Evolutionary conservation across 1,139 yeast species (phyloP).

Genomic region (Protomyces arabidopsidicola): DNA sequence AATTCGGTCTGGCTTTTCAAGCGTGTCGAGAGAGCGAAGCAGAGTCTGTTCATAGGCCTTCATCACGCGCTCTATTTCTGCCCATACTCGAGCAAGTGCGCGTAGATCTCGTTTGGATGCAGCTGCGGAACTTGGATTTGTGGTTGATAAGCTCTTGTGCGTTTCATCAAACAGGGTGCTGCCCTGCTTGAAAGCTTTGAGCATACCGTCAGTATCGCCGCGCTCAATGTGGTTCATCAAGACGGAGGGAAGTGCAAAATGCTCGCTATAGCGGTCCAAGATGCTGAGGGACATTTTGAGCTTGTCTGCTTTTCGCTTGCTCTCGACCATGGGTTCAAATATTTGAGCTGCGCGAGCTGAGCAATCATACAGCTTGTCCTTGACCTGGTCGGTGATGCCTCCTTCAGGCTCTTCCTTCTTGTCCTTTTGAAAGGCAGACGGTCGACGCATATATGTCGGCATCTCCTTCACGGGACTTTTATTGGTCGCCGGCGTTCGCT

Average conservation of each 20-base stretch:
- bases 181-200: slow-evolving; percentile 66
- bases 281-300: slow-evolving; percentile 58
- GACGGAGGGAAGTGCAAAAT: slow-evolving; percentile 68
- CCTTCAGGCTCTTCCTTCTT: slow-evolving; percentile 41
- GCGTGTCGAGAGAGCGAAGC: slow-evolving; percentile 51
- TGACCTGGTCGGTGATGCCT: slow-evolving; percentile 39
- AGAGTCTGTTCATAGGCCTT: slow-evolving; percentile 59
- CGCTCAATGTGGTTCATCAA: slow-evolving; percentile 50
- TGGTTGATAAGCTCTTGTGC: neutral
- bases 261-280: slow-evolving; percentile 55
- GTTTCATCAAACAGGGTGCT: slow-evolving; percentile 39
- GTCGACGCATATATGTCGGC: neutral
- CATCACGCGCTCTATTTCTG: slow-evolving; percentile 60
- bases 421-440: slow-evolving; percentile 11
- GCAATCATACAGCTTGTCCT: slow-evolving; percentile 36
- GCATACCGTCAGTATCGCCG: slow-evolving; percentile 65
- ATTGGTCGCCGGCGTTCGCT: neutral
- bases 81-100: slow-evolving; percentile 55
- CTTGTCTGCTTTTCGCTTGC: slow-evolving; percentile 56
- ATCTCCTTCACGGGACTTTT: neutral
- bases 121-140: neutral
- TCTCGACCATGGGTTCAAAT: slow-evolving; percentile 71
- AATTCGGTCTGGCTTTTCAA: slow-evolving; percentile 41
- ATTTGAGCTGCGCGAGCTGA: slow-evolving; percentile 53
- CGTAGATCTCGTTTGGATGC: slow-evolving; percentile 32